A percentile compares a stretch with the other conserved stretches of the same genome.
Evolutionary conservation across 164 flowering plant species (phyloP).

Genomic region (Protea cynaroides): DNA sequence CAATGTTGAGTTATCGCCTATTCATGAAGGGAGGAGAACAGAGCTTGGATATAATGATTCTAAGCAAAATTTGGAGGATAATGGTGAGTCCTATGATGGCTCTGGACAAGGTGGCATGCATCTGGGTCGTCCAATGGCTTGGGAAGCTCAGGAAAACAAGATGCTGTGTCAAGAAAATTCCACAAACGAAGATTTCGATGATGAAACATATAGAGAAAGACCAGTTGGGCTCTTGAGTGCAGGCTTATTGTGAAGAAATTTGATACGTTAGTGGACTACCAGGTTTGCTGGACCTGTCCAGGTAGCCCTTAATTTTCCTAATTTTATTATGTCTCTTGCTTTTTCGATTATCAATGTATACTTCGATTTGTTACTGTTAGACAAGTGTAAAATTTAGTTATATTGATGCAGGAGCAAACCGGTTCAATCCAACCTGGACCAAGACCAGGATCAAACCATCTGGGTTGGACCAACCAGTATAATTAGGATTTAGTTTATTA

Average conservation of each 20-base stretch:
- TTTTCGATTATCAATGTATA: background rate
- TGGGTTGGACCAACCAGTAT: too few species aligned
- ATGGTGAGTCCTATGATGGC: conserved; percentile 27
- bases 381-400: conserved; percentile 1
- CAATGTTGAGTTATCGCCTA: conserved; percentile 43
- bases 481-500: too few species aligned
- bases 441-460: too few species aligned
- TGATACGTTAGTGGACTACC: background rate
- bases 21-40: conserved; percentile 32
- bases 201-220: conserved; percentile 46
- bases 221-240: conserved; percentile 37
- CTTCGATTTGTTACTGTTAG: conserved; percentile 7
- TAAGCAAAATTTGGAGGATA: conserved; percentile 32
- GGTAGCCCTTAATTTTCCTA: conserved; percentile 15
- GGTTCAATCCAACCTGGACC: too few species aligned
- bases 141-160: conserved; percentile 52
- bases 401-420: too few species aligned
- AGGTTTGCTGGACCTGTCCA: conserved; percentile 10
- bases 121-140: conserved; percentile 35
- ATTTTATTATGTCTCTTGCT: background rate
- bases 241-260: conserved; percentile 27
- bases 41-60: conserved; percentile 33
- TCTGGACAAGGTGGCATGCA: conserved; percentile 25
- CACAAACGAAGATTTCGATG: conserved; percentile 70
- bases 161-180: conserved; percentile 77